phyloP scores from a whole-genome alignment of 2,329 filamentous ascomycete genomes.

The Venturia carpophila region DNA sequence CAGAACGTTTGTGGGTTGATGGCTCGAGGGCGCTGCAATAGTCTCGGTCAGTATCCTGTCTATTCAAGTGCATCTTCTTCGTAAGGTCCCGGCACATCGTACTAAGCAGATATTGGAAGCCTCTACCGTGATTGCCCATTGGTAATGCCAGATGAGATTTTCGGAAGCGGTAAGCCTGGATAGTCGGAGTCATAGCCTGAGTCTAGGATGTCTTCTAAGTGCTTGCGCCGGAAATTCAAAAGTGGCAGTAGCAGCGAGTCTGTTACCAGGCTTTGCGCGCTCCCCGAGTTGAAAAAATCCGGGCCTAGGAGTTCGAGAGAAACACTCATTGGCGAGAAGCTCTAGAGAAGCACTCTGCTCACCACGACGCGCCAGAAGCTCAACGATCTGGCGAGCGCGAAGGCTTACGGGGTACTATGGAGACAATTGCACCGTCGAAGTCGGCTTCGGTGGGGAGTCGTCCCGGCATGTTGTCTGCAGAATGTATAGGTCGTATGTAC shows the following conservation, averaged over 20 bases:
- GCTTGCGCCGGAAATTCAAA: neutral
- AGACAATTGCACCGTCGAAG: conserved; percentile 36
- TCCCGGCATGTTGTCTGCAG: conserved; percentile 29
- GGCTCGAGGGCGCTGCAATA: conserved; percentile 35
- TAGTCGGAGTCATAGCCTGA: neutral
- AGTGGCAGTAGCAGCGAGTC: too few species aligned
- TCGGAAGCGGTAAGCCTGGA: neutral
- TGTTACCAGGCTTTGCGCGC: too few species aligned
- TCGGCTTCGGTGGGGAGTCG: conserved; percentile 37
- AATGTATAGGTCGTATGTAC: neutral
- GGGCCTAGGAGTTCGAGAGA: neutral
- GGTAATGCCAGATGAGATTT: neutral
- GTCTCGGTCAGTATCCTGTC: neutral
- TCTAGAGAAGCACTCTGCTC: neutral
- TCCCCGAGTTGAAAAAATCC: neutral
- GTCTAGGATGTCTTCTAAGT: neutral
- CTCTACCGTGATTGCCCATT: neutral
- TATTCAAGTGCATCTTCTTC: neutral
- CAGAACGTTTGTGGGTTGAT: conserved; percentile 65
- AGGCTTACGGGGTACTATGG: conserved; percentile 40
- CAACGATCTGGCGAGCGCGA: conserved; percentile 2
- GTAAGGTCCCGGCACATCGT: neutral
- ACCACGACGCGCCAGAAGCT: neutral
- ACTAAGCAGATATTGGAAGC: neutral
- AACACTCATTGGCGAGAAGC: neutral